phyloP scores from a whole-genome alignment of 1,284 basidiomycete species.

The Schizophyllum amplum region DNA sequence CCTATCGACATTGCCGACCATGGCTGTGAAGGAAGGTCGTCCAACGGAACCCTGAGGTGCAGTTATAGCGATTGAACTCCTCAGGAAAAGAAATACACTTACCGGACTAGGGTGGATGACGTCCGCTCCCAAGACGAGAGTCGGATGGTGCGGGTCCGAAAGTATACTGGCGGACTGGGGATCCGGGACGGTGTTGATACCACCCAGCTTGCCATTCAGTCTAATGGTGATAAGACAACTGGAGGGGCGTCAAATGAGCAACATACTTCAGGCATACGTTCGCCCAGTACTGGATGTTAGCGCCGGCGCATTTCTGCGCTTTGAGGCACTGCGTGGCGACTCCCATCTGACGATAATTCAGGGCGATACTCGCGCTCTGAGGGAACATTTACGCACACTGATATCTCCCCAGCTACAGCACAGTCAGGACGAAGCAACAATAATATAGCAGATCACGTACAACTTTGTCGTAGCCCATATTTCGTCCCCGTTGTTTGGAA shows the following conservation, averaged over 20 bases:
- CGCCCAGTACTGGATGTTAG: conserved; percentile 39
- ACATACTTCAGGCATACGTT: conserved; percentile 46
- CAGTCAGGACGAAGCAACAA: not conserved
- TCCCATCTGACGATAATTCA: conserved; percentile 24
- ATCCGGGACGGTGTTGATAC: conserved; percentile 68
- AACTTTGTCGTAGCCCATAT: conserved; percentile 70
- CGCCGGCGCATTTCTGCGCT: conserved; percentile 27
- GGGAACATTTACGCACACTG: not conserved
- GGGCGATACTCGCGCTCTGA: not conserved
- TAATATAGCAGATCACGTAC: conserved; percentile 26
- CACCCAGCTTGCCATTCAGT: conserved; percentile 75
- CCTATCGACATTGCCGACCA: conserved; percentile 69
- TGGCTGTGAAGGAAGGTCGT: conserved; percentile 66
- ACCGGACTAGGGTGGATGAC: conserved; percentile 68
- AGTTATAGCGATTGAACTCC: too few relatives aligned
- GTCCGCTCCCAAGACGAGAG: conserved; percentile 73
- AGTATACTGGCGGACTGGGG: conserved; percentile 49
- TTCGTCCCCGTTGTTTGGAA: conserved; percentile 64
- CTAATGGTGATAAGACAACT: conserved; percentile 32
- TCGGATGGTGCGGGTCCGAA: conserved; percentile 61
- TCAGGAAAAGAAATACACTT: not conserved
- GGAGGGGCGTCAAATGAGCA: not conserved
- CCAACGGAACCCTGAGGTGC: conserved; percentile 49
- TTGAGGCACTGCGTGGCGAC: conserved; percentile 42
- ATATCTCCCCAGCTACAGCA: not conserved